phyloP scores from a whole-genome alignment of 768 basidiomycete species.

The Tricholoma sp. region DNA sequence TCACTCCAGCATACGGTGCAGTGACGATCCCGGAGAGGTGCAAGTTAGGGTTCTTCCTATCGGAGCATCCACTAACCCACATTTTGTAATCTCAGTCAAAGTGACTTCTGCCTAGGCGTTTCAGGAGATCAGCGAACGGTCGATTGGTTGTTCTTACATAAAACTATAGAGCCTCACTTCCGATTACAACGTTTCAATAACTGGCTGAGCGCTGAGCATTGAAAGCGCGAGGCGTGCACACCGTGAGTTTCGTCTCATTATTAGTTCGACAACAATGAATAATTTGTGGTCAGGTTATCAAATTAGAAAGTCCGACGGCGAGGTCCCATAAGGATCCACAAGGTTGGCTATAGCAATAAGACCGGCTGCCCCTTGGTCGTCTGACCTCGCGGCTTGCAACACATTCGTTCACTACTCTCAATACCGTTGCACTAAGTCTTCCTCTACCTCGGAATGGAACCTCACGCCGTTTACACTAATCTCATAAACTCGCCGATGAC shows the following conservation, averaged over 20 bases:
- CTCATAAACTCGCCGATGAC: constrained; percentile 3
- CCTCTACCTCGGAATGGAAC: constrained; percentile 2
- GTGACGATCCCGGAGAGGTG: constrained; percentile 4
- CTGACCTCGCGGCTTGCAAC: constrained; percentile 6
- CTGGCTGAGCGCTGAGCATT: constrained; percentile 1
- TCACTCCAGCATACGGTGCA: background rate
- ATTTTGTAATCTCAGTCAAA: constrained; percentile 13
- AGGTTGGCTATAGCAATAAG: constrained; percentile 13
- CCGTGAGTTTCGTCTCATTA: constrained; percentile 15
- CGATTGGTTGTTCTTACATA: constrained; percentile 17
- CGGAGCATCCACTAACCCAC: background rate
- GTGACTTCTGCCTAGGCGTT: constrained; percentile 10
- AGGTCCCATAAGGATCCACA: constrained; percentile 39
- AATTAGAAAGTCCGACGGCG: constrained; percentile 35
- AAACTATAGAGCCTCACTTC: constrained; percentile 8
- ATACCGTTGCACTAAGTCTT: constrained; percentile 3
- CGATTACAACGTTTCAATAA: constrained; percentile 11
- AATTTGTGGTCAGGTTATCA: constrained; percentile 20
- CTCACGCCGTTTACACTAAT: constrained; percentile 7
- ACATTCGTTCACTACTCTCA: constrained; percentile 4
- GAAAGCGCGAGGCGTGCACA: constrained; percentile 4
- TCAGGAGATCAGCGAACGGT: constrained; percentile 5
- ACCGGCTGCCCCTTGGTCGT: constrained; percentile 3
- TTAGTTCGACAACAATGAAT: constrained; percentile 4
- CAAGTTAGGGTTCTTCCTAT: constrained; percentile 9